Evolutionary conservation across 371 early-diverging fungal genomes (phyloP).

Genomic region (Mucor ambiguus): DNA sequence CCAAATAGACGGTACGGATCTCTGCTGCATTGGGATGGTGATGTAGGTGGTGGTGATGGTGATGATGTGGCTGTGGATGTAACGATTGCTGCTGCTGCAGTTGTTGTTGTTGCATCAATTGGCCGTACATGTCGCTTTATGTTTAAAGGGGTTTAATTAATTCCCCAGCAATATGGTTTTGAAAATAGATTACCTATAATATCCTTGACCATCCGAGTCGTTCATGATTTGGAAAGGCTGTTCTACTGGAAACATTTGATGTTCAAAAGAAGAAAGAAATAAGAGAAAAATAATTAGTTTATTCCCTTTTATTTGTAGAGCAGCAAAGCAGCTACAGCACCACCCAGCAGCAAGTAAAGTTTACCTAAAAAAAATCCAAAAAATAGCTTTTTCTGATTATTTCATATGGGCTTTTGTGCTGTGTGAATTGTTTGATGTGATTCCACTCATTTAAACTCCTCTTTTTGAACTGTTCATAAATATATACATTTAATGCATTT

Average conservation of each 20-base stretch:
- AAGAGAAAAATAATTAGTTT: background rate
- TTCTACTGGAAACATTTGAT: background rate
- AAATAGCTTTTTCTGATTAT: constrained; percentile 1
- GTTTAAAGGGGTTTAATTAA: background rate
- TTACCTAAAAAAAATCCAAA: background rate
- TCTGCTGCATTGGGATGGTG: constrained; percentile 2
- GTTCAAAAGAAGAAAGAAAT: constrained; percentile 5
- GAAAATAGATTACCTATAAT: background rate
- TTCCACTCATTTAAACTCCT: background rate
- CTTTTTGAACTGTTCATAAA: background rate
- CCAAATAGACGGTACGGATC: constrained; percentile 78
- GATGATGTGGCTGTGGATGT: background rate
- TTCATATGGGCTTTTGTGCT: background rate
- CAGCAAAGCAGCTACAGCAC: background rate
- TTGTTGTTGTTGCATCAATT: constrained; percentile 2
- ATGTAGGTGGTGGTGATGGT: background rate
- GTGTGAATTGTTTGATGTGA: background rate
- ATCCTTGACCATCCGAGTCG: constrained; percentile 2
- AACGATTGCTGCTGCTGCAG: background rate
- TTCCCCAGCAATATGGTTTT: background rate
- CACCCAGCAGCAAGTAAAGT: background rate
- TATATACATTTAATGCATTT: background rate
- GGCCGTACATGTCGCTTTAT: constrained; percentile 19
- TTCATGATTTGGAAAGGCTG: background rate
- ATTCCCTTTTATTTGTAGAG: background rate